Conservation (phyloP, 345 rosid species). For the Psidium friedrichsthalianum region DNA sequence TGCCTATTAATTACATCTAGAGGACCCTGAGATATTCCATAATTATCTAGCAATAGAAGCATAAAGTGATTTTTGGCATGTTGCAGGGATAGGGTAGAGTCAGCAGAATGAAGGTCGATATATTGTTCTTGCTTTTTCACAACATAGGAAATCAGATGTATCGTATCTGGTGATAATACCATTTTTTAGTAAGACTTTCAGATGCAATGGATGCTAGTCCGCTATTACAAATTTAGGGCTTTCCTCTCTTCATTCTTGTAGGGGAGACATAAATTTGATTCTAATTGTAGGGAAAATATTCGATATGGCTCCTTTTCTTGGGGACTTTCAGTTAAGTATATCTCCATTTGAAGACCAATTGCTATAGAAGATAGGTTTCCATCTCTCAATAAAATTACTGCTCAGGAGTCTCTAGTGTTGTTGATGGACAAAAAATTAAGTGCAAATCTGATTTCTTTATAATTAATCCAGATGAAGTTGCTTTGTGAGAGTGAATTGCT, state of each 20-base stretch:
- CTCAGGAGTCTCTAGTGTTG: not conserved
- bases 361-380: not conserved
- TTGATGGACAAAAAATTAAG: not conserved
- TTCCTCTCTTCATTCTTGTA: not conserved
- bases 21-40: not conserved
- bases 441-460: not conserved
- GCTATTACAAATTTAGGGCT: not conserved
- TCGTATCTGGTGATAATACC: not conserved
- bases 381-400: not conserved
- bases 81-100: not conserved
- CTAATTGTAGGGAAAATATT: not conserved
- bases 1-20: not conserved
- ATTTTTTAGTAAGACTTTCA: not conserved
- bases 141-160: not conserved
- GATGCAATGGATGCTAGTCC: not conserved
- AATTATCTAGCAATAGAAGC: not conserved
- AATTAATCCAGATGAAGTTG: not conserved
- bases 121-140: not conserved
- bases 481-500: not conserved
- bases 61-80: not conserved
- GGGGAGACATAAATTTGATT: not conserved
- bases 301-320: not conserved
- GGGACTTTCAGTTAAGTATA: not conserved
- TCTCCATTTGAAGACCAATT: not conserved
- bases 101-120: not conserved